A percentile compares a stretch with the other conserved stretches of the same genome.
Conservation (phyloP, 805 yeast species). For the Candida incommunis region DNA sequence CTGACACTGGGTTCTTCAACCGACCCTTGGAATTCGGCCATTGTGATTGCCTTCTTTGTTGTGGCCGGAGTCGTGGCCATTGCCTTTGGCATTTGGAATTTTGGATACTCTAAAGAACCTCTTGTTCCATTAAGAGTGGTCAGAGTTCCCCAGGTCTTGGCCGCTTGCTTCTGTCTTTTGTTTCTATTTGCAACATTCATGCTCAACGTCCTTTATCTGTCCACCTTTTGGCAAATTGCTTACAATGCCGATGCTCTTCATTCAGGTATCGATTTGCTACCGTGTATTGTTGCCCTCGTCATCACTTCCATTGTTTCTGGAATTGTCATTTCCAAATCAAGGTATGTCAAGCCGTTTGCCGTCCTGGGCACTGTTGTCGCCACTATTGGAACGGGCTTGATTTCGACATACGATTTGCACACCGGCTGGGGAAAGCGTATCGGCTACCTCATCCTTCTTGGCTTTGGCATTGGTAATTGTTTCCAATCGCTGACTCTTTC, state of each 20-base stretch:
- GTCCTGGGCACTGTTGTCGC: conserved; percentile 28
- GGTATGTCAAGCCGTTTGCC: conserved; percentile 29
- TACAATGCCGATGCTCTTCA: conserved; percentile 25
- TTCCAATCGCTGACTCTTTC: conserved; percentile 26
- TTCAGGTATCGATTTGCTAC: conserved; percentile 28
- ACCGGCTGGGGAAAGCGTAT: conserved; percentile 25
- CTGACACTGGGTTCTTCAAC: conserved; percentile 41
- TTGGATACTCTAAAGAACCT: conserved; percentile 28
- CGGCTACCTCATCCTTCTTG: conserved; percentile 31
- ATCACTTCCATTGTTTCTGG: conserved; percentile 30
- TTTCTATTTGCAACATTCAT: conserved; percentile 27
- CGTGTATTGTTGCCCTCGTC: conserved; percentile 31
- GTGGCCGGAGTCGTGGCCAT: conserved; percentile 25
- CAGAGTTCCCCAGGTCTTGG: conserved; percentile 19
- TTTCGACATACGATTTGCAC: conserved; percentile 25
- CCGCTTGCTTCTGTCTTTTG: conserved; percentile 26
- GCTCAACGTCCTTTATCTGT: conserved; percentile 31
- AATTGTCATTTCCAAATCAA: conserved; percentile 26
- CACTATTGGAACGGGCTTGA: conserved; percentile 31
- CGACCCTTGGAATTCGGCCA: conserved; percentile 39
- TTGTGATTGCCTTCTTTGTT: conserved; percentile 34
- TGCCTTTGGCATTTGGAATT: conserved; percentile 21
- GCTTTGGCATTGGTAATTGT: conserved; percentile 33
- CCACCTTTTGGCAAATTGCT: conserved; percentile 35
- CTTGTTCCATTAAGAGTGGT: conserved; percentile 29